Evolutionary conservation across 2,329 filamentous ascomycete genomes (phyloP), one percentile per base, ranked within the genome.

Genomic region (Paraphaeosphaeria sporulosa): DNA sequence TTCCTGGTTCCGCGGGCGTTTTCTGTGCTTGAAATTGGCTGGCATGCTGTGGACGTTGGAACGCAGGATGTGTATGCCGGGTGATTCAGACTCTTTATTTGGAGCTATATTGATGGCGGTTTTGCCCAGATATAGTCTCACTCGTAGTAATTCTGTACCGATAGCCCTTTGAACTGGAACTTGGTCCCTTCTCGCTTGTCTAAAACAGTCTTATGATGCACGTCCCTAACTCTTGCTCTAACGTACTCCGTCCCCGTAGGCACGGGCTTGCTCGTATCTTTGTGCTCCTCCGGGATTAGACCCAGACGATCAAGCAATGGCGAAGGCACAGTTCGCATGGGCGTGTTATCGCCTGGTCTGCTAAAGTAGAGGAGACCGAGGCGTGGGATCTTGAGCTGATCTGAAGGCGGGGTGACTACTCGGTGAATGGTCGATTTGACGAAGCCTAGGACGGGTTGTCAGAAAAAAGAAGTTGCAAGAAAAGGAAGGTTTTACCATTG

Each of bases 331-430:
- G 76, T 73, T 10, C 69, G 66, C 42, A 79, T 67, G 19, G 69
- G 64, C 5, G 71, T 65, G 7, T 78, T 68, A 23, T 75, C 72
- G 2, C 64, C 66, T 0, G 73, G 50, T 65, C 75, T 79, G 0
- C 82, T 80, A 67, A 84, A 84, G 62, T 84, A 85, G 17, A 85
- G 67, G 2, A 85, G 70, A 0, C 83, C 82, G 0, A 84, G 69
- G 1, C 82, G 78, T 57, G 83, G 80, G 0, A 82, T 73, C 47
- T 83, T 72, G 1, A 78, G 78, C 63, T 84, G 82, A 58, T 83
- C 82, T 3, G 72, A 64, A 0, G 82, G 82, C 1, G 81, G 81
- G 9, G 77, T 78, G 56, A 80, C 79, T 0, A 84, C 82, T 7
- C 82, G 77, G 57, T 84, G 81, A 32, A 84, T 71, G 46, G 76